Evolutionary conservation across 805 yeast genomes (phyloP), one percentile per base, ranked within the genome.

Genomic region (Starmerella sirachaensis): DNA sequence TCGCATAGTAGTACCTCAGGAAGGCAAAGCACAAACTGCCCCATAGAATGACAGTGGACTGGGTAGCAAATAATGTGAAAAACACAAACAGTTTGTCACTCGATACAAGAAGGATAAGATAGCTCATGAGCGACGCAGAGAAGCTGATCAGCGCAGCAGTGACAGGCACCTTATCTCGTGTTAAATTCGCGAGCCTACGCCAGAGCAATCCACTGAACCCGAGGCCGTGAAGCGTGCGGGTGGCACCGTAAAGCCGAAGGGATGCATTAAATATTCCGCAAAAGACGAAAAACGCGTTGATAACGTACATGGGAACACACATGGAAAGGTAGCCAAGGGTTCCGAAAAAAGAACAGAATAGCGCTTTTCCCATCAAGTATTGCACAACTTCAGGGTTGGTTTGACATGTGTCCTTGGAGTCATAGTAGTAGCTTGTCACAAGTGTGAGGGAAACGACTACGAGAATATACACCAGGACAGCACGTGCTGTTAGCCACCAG

Each of bases 21-120:
- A 64, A 77, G 3, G 83, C 66, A 19, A 74, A 50, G 49, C 78
- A 73, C 68, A 77, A 69, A 2, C 79, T 77, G 47, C 63, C 55
- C 94, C 94, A 82, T 28, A 78, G 80, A 22, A 82, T 57, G 12
- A 33, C n/a, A n/a, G 26, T 20, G 12, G 35, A 14, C 18, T 33
- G 37, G 2, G 34, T 27, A 6, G 25, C 42, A 31, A 39, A 43
- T 6, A 20, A 18, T 13, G 35, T 31, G 25, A 46, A 33, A 14
- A 29, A 24, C 17, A 29, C 28, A 22, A 19, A 34, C 14, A 34
- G 26, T 10, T 18, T n/a, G 11, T 11, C 14, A 6, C 18, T 29
- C 2, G 35, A 17, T 5, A 32, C 35, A 2, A 17, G 18, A 4
- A 32, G 18, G 12, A 32, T 32, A 7, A 32, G 35, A 17, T 42